A percentile compares a stretch with the other conserved stretches of the same genome.
These are phyloP conservation scores for Alternaria triticina DNA, from an alignment of 2,329 filamentous ascomycete species.

Conservation along the genomic window DNA sequence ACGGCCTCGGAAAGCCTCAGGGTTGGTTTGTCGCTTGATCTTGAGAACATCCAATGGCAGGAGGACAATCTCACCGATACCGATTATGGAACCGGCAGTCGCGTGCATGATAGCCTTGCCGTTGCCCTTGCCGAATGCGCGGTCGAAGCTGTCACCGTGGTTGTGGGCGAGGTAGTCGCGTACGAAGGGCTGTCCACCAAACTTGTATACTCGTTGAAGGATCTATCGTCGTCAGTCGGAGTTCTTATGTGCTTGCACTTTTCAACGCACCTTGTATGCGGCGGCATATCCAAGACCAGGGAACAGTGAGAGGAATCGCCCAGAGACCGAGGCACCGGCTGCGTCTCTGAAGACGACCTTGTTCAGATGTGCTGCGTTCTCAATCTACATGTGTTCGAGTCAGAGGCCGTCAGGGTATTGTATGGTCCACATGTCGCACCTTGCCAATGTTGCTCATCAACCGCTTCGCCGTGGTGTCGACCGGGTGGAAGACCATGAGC, in stretches of 20 bases:
- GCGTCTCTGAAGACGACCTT: conserved; percentile 92
- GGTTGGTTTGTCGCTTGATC: conserved; percentile 99
- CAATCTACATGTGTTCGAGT: conserved; percentile 55
- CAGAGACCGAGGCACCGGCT: conserved; percentile 70
- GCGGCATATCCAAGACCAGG: conserved; percentile 96
- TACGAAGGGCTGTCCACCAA: conserved; percentile 93
- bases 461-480: conserved; percentile 98
- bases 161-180: conserved; percentile 84
- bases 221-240: conserved; percentile 58
- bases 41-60: conserved; percentile 96
- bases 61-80: conserved; percentile 95
- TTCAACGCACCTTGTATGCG: conserved; percentile 78
- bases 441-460: conserved; percentile 97
- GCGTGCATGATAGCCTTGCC: conserved; percentile 99
- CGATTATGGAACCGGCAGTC: conserved; percentile 91
- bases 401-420: conserved; percentile 13
- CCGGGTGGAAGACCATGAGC: conserved; percentile 77
- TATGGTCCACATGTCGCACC: conserved; percentile 49
- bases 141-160: conserved; percentile 84
- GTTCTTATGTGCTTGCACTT: neutral
- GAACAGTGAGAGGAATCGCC: conserved; percentile 94
- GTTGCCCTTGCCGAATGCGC: conserved; percentile 91
- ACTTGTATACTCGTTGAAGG: conserved; percentile 97
- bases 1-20: conserved; percentile 93
- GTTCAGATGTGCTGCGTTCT: conserved; percentile 72